phyloP scores from a whole-genome alignment of 2,329 filamentous ascomycete species.

The Scleromitrula shiraiana region DNA sequence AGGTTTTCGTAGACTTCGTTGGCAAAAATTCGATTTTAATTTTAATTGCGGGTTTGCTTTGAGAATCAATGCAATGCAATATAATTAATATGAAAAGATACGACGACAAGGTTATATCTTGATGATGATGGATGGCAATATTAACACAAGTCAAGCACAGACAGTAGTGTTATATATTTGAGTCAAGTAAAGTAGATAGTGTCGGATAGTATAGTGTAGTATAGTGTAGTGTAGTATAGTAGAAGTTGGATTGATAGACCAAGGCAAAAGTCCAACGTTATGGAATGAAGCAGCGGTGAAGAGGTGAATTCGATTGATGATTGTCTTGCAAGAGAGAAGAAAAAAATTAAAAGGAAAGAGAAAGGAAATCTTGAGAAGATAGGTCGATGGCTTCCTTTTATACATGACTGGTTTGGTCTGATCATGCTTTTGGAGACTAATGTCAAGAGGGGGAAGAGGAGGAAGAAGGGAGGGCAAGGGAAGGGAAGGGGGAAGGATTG shows the following conservation, averaged over 20 bases:
- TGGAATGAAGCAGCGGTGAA: too few species aligned
- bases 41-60: constrained; percentile 2
- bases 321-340: too few species aligned
- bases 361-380: constrained; percentile 36
- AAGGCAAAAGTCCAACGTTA: too few species aligned
- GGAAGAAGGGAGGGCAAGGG: not conserved
- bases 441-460: constrained; percentile 20
- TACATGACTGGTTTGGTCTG: constrained; percentile 41
- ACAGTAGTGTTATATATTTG: constrained; percentile 19
- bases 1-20: too few species aligned
- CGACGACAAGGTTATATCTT: constrained; percentile 17
- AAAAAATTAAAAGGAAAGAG: constrained; percentile 44
- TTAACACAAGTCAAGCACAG: constrained; percentile 23
- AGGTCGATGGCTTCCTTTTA: constrained; percentile 53
- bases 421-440: constrained; percentile 18
- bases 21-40: not conserved
- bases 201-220: too few species aligned
- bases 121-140: constrained; percentile 14
- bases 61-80: not conserved
- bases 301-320: constrained; percentile 13
- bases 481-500: too few species aligned
- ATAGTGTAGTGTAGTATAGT: too few species aligned
- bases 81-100: not conserved
- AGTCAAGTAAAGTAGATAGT: constrained; percentile 10
- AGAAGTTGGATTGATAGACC: constrained; percentile 20